phyloP scores from a whole-genome alignment of 257 asterid species.

The Prunella vulgaris region DNA sequence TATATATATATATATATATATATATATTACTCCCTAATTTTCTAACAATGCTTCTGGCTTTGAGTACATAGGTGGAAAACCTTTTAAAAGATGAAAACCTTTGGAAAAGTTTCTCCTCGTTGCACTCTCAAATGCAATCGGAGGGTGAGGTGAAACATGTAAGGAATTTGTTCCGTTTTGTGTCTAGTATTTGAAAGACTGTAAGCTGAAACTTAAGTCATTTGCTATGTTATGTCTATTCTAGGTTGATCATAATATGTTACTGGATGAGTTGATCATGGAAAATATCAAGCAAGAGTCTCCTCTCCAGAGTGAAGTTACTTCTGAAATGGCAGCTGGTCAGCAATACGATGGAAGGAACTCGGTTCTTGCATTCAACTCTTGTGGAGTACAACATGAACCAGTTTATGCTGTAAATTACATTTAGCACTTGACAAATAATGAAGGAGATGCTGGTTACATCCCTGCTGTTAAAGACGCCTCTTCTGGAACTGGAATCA shows the following conservation, averaged over 20 bases:
- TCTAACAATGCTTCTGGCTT: no score
- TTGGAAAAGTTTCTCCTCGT: constrained; percentile 61
- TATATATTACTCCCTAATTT: no score
- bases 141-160: constrained; percentile 62
- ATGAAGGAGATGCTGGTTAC: constrained; percentile 17
- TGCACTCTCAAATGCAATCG: constrained; percentile 61
- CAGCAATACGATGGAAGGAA: constrained; percentile 18
- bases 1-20: no score
- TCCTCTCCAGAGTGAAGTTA: constrained; percentile 33
- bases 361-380: constrained; percentile 17
- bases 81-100: no score
- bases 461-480: constrained; percentile 23
- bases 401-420: constrained; percentile 29
- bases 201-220: background rate
- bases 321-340: constrained; percentile 17
- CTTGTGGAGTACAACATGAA: constrained; percentile 3
- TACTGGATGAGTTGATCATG: constrained; percentile 23
- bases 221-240: constrained; percentile 8
- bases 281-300: constrained; percentile 40
- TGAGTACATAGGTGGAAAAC: no score
- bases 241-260: constrained; percentile 31
- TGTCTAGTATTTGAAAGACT: background rate
- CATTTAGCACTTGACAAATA: constrained; percentile 8
- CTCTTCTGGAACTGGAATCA: constrained; percentile 52
- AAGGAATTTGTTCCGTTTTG: constrained; percentile 11